These are phyloP conservation scores for Mortierella sp. DNA, from an alignment of 371 early-diverging fungal genomes.

Conservation along the genomic window DNA sequence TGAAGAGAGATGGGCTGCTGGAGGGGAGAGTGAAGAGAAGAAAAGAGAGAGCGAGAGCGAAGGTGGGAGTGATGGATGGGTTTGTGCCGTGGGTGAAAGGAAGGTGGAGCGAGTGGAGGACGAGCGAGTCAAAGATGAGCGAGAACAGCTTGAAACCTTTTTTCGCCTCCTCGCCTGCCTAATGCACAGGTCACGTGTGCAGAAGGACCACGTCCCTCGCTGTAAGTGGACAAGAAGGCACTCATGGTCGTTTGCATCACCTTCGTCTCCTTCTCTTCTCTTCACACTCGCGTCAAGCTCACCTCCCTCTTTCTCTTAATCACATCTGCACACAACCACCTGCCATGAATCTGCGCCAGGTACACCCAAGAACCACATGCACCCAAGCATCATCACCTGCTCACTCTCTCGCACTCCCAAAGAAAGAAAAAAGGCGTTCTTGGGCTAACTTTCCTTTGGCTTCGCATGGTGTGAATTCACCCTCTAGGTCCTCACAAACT, in stretches of 20 bases:
- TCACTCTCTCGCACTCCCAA: not conserved
- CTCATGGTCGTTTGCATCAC: not conserved
- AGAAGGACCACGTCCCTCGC: not conserved
- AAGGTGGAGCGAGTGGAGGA: too few species aligned
- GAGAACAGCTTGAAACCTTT: not conserved
- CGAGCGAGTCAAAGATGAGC: too few species aligned
- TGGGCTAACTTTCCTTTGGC: not conserved
- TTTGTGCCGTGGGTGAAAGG: not conserved
- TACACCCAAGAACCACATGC: not conserved
- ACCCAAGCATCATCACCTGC: not conserved
- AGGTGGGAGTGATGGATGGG: not conserved
- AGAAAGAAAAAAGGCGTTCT: not conserved
- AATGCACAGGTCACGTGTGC: conserved; percentile 3
- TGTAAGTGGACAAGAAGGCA: not conserved
- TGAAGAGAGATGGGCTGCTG: not conserved
- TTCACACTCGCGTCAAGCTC: not conserved
- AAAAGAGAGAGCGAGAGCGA: not conserved
- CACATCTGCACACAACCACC: not conserved
- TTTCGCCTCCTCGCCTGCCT: not conserved
- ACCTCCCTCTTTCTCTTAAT: not conserved
- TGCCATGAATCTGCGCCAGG: conserved; percentile 42
- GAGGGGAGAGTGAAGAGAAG: not conserved
- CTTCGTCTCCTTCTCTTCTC: not conserved
- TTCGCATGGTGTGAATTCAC: not conserved
- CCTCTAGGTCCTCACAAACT: conserved; percentile 65